These are phyloP conservation scores for Byssochlamys sp. DNA, from an alignment of 2,329 filamentous ascomycete genomes.

Conservation along the genomic window DNA sequence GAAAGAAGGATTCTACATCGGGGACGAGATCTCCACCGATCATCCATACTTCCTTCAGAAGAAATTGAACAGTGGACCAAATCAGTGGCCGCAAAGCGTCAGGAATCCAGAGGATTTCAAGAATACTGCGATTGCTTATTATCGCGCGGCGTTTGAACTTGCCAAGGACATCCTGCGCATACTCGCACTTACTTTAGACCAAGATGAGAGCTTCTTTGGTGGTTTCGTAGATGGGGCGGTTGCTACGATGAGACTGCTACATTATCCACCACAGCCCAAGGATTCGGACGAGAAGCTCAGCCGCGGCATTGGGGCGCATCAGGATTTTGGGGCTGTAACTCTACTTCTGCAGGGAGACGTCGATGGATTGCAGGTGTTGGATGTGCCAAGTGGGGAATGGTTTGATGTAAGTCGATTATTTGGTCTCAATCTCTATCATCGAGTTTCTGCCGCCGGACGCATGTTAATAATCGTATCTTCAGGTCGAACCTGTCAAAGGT, in stretches of 20 bases:
- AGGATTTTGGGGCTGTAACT: conserved; percentile 24
- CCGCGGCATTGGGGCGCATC: conserved; percentile 24
- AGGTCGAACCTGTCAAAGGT: conserved; percentile 12
- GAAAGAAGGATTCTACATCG: conserved; percentile 38
- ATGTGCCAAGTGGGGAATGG: conserved; percentile 14
- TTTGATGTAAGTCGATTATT: conserved; percentile 6
- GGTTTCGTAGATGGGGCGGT: conserved; percentile 27
- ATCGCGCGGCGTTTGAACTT: conserved; percentile 28
- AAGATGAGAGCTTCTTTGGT: conserved; percentile 29
- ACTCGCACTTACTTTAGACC: conserved; percentile 31
- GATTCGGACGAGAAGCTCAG: conserved; percentile 24
- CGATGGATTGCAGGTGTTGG: conserved; percentile 20
- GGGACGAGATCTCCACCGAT: conserved; percentile 30
- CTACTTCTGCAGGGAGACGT: conserved; percentile 21
- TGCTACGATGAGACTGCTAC: conserved; percentile 35
- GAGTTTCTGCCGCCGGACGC: neutral
- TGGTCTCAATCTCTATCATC: neutral
- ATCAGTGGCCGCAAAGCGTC: conserved; percentile 28
- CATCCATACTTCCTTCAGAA: conserved; percentile 31
- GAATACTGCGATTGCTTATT: conserved; percentile 32
- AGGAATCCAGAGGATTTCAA: conserved; percentile 23
- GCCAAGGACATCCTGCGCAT: conserved; percentile 34
- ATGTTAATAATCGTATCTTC: neutral
- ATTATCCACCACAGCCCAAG: conserved; percentile 33
- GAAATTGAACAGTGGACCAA: conserved; percentile 32